Conservation (phyloP, 208 protist species). For the Trypanosoma vivax region DNA sequence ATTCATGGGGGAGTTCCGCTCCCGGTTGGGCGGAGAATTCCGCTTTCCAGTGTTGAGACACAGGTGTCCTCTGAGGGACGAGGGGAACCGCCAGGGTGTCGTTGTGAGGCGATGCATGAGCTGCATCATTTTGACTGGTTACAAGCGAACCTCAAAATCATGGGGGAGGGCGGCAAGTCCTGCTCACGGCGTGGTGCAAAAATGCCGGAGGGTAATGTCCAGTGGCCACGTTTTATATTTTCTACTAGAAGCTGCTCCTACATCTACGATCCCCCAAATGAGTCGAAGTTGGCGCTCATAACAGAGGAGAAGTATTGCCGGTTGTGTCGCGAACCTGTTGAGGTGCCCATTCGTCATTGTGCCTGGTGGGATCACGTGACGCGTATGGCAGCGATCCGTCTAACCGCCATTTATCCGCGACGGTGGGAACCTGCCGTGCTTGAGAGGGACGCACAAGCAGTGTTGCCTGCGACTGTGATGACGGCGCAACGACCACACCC, state of each 20-base stretch:
- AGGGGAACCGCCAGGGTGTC: background rate
- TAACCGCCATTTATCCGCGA: constrained; percentile 17
- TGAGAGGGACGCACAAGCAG: background rate
- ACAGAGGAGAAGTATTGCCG: constrained; percentile 23
- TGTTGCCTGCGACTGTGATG: constrained; percentile 11
- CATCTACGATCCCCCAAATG: constrained; percentile 22
- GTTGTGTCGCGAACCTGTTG: constrained; percentile 21
- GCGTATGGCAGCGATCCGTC: constrained; percentile 11
- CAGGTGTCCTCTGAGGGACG: background rate
- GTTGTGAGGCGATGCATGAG: background rate
- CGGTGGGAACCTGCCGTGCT: constrained; percentile 12
- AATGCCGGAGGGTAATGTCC: constrained; percentile 18
- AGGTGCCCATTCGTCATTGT: constrained; percentile 15
- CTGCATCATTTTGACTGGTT: constrained; percentile 10
- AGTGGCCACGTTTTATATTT: constrained; percentile 21
- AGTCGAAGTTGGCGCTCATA: constrained; percentile 20
- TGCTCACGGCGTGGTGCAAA: background rate
- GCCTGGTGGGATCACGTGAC: constrained; percentile 36
- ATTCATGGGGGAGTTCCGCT: too few species aligned
- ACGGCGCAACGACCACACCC: constrained; percentile 10
- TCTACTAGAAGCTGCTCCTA: constrained; percentile 2
- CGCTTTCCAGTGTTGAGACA: too few species aligned
- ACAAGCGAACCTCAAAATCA: constrained; percentile 7
- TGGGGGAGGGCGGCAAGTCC: background rate
- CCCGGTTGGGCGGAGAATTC: too few species aligned